Evolutionary conservation across 768 basidiomycete species (phyloP), one percentile per base, ranked within the genome.

Genomic region (Hygrocybe coccinea): DNA sequence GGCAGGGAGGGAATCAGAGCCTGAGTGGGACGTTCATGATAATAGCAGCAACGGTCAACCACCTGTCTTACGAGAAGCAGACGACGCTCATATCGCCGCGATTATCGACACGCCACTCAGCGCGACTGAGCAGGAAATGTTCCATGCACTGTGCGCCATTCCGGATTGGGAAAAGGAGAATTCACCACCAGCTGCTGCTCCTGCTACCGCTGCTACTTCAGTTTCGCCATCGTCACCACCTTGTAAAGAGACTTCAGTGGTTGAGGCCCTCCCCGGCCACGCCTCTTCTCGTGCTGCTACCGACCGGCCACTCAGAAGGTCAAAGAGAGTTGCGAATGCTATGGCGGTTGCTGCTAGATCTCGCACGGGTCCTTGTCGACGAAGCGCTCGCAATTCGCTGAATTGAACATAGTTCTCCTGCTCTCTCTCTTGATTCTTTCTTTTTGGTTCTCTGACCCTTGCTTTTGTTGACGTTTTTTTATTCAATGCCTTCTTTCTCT

Each of bases 41-140:
- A 8, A 41, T 41, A 21, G 12, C 39, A n/a, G n/a, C n/a, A n/a
- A n/a, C n/a, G n/a, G n/a, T n/a, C 19, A 3, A 3, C 19, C 49
- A 15, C 52, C 14, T 53, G 19, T 35, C 3, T 25, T 41, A 22
- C 25, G n/a, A 2, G 17, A 21, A 61, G 43, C 22, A 36, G 15
- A 7, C 59, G 22, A 38, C 51, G 55, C 52, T 50, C 19, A 54
- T 38, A 38, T 15, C 34, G 19, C 21, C 22, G 29, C 41, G 25
- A 11, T 35, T n/a, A 21, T 36, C 15, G 79, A 79, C 21, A 71
- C 72, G 2, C 87, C 86, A 17, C 75, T 89, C 48, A 89, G 79
- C 60, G 81, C 82, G 21, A 82, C 78, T 9, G 87, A 89, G 62
- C 80, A 85, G 63, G 81, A 85, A 67, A 83, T 89, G 48, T 89